A percentile compares a stretch with the other conserved stretches of the same genome.
Evolutionary conservation across 345 rosid species (phyloP).

Genomic region (Melaleuca alternifolia): DNA sequence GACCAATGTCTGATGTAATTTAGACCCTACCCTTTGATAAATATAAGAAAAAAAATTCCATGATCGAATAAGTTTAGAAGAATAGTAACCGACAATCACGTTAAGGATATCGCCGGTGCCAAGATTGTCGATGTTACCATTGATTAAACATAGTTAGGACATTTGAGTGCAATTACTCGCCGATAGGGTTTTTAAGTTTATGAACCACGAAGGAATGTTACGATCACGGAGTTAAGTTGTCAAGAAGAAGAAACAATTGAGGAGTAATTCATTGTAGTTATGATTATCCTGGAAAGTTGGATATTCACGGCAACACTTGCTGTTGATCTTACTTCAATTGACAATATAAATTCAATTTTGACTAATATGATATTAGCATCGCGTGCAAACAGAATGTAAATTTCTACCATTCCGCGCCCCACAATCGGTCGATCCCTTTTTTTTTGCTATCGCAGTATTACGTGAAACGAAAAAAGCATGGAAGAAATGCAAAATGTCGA

Average conservation of each 20-base stretch:
- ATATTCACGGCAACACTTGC: too few relatives aligned
- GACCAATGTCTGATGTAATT: not conserved
- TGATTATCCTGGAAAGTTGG: too few relatives aligned
- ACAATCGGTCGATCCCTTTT: not conserved
- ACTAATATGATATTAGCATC: too few relatives aligned
- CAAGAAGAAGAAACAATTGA: not conserved
- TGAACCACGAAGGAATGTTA: not conserved
- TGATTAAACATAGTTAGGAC: not conserved
- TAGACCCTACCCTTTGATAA: not conserved
- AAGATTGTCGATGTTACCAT: not conserved
- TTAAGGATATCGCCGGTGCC: not conserved
- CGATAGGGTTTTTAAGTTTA: not conserved
- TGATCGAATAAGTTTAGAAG: not conserved
- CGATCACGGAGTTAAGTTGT: not conserved
- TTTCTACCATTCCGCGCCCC: not conserved
- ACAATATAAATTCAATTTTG: not conserved
- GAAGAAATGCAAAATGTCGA: fast-evolving
- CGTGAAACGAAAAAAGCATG: not conserved
- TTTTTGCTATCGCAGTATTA: not conserved
- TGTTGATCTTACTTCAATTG: not conserved
- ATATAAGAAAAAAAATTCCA: not conserved
- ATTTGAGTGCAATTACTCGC: not conserved
- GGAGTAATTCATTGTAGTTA: not conserved
- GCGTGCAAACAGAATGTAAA: not conserved
- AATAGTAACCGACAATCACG: not conserved